Evolutionary conservation across 1,284 basidiomycete genomes (phyloP), one percentile per base, ranked within the genome.

Genomic region (Ceratobasidium sp.): DNA sequence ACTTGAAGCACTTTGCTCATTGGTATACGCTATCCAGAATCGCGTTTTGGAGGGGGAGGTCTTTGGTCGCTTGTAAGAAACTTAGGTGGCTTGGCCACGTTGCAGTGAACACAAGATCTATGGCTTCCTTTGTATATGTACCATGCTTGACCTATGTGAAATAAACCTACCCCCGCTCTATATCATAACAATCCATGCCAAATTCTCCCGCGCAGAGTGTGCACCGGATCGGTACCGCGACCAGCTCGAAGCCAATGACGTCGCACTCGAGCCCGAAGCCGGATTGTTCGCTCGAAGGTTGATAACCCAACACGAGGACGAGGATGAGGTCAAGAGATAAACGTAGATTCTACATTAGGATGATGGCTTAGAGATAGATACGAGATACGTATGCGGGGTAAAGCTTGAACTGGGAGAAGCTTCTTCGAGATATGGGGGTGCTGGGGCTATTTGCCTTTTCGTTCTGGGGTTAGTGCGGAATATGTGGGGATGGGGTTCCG

Each of bases 341-440:
- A 5, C 11, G 35, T 5, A 11, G 35, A 5, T 38, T 5, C 59
- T 26, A 49, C 16, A 62, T 62, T n/a, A 6, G 59, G 59, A 6
- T 32, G 59, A 62, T 62, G 26, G 21, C 18, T 46, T 32, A 26
- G 32, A 62, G 38, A 62, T 62, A 41, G 18, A 49, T 28, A n/a
- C 28, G 43, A 14, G 44, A 30, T 41, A 46, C 35, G 28, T 62
- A 62, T 62, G 59, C 28, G 59, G 59, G 59, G 59, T 49, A 62
- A 30, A 44, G 38, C 6, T 43, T 16, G 58, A 44, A 30, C 14
- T 2, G 38, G 7, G 5, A 23, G 16, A n/a, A 32, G 43, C 59
- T 35, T 32, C 6, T 11, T 38, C 35, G 59, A 43, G 47, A 62
- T 62, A 14, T 49, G 59, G 59, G n/a, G 59, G 59, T 62, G 59